Base-by-base conservation (phyloP, 139 green algal genomes). In the Haematococcus lacustris region DNA sequence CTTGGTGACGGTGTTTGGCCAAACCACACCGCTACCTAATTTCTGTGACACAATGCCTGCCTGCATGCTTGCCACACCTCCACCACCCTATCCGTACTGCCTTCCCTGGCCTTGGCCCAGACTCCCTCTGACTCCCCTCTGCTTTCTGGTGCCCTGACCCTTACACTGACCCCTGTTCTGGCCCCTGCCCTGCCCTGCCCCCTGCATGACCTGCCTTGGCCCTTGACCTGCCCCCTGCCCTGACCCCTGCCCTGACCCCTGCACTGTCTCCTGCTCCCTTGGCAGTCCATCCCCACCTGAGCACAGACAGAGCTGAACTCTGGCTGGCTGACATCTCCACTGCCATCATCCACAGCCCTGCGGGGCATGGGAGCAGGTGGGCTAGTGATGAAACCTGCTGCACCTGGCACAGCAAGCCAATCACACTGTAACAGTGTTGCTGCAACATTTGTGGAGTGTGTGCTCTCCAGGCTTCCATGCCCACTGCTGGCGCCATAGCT, bases 291-390 rank as follows among this genome's bases (percentile, higher is more conserved):
- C 43, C 43, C 43, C 13, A 77, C 40, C 76, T 77, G 75, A 3
- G 7, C 39, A 33, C 75, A 83, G 32, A 86, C 74, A 13, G 33
- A 34, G 67, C 69, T 78, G 62, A 90, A 86, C 77, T 86, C 80
- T 0, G 76, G 30, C 25, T 73, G 34, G 62, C 73, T 51, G 43
- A 89, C 79, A 66, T 86, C 81, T 35, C 78, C 84, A 53, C 81
- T 85, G 64, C 84, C 84, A 34, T 86, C 78, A 70, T 86, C 84
- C 13, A 89, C 79, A 6, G 74, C 71, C 68, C 81, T 88, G 75
- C 66, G 77, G 57, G 34, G 38, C 38, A 43, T 51, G 21, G 0
- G 5, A 38, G n/a, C n/a, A n/a, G 26, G 40, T 34, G 3, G 6
- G 26, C 34, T 35, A 70, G 33, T 71, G 33, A 38, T 34, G 30